A percentile compares a stretch with the other conserved stretches of the same genome.
Evolutionary conservation across 441 rosid genomes (phyloP).

Genomic region (Syzygium malaccense): DNA sequence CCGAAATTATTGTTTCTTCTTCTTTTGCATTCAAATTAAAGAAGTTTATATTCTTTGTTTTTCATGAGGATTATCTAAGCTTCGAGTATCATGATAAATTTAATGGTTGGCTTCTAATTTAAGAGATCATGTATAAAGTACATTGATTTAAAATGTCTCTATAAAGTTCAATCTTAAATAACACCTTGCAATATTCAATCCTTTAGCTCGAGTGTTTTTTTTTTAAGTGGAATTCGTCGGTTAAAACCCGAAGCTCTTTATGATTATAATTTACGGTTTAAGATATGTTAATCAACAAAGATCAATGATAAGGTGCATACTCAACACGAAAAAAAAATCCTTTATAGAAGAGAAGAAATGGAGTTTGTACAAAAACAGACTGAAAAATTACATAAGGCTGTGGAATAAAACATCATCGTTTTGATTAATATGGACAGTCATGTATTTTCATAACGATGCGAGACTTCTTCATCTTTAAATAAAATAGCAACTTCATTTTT

Average conservation of each 20-base stretch:
- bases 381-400: rapidly evolving
- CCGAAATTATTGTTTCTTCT: background rate
- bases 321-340: rapidly evolving
- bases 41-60: background rate
- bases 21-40: background rate
- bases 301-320: background rate
- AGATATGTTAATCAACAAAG: rapidly evolving
- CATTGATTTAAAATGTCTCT: rapidly evolving
- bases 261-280: background rate
- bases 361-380: too few relatives aligned
- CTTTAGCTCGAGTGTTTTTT: background rate
- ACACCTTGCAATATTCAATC: background rate
- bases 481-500: background rate
- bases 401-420: rapidly evolving
- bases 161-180: rapidly evolving
- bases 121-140: background rate
- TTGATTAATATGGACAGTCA: rapidly evolving
- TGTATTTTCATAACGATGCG: background rate
- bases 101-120: background rate
- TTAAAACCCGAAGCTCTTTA: background rate
- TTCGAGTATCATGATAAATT: background rate
- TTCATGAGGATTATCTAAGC: background rate
- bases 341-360: too few relatives aligned
- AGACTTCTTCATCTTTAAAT: too few relatives aligned
- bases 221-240: background rate